Evolutionary conservation across 2,329 filamentous ascomycete species (phyloP).

Genomic region (Talaromyces piceae): DNA sequence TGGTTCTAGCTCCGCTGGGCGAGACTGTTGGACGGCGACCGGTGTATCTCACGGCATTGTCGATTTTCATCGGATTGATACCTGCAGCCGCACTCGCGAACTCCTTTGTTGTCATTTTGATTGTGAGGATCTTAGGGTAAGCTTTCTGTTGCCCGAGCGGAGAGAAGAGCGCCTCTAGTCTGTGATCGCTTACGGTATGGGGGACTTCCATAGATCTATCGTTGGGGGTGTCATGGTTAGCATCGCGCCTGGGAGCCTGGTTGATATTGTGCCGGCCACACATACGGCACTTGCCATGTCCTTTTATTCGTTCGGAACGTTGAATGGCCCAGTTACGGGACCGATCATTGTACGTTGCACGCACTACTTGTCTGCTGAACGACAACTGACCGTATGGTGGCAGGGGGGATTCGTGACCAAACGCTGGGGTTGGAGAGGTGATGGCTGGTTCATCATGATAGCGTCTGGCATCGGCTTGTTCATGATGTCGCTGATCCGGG

Average conservation of each 20-base stretch:
- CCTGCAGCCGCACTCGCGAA: slow-evolving; percentile 58
- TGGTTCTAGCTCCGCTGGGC: slow-evolving; percentile 59
- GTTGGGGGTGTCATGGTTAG: slow-evolving; percentile 66
- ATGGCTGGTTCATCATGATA: slow-evolving; percentile 68
- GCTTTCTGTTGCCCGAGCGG: not conserved
- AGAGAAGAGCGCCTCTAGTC: too few species aligned
- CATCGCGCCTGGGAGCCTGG: slow-evolving; percentile 68
- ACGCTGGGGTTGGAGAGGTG: slow-evolving; percentile 69
- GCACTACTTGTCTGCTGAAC: too few species aligned
- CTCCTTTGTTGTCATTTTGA: not conserved
- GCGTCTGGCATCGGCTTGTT: slow-evolving; percentile 53
- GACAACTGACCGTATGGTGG: too few species aligned
- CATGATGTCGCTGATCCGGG: slow-evolving; percentile 52
- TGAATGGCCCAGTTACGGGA: slow-evolving; percentile 54
- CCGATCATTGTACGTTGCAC: slow-evolving; percentile 14
- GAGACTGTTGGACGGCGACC: slow-evolving; percentile 21
- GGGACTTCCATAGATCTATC: slow-evolving; percentile 31
- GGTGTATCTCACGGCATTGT: slow-evolving; percentile 58
- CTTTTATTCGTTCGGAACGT: slow-evolving; percentile 68
- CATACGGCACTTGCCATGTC: slow-evolving; percentile 68
- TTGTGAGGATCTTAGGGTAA: not conserved
- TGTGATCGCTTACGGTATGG: too few species aligned
- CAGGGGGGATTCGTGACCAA: slow-evolving; percentile 43
- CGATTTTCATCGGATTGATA: slow-evolving; percentile 55
- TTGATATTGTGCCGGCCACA: slow-evolving; percentile 66